Percentiles rank a stretch among this genome's conserved stretches.
These are phyloP conservation scores for Pleurotus eryngii DNA, from an alignment of 768 basidiomycete genomes.

Conservation along the genomic window DNA sequence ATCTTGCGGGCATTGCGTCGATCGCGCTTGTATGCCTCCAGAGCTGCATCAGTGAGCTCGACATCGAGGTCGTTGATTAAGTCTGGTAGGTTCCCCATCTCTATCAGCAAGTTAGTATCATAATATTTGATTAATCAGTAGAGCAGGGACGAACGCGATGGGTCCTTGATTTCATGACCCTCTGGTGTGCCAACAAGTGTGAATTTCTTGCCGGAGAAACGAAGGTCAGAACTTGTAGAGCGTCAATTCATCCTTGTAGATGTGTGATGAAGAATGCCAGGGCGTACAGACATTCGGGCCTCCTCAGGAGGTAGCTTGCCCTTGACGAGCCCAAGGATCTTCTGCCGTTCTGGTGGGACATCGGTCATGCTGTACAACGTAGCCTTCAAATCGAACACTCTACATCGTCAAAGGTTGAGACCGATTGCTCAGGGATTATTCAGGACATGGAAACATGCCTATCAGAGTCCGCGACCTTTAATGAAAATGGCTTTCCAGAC, in stretches of 20 bases:
- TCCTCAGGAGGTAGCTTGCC: conserved; percentile 80
- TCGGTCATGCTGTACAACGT: conserved; percentile 64
- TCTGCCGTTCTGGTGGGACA: conserved; percentile 83
- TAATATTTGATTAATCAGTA: not conserved
- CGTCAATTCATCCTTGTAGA: conserved; percentile 3
- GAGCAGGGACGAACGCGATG: conserved; percentile 42
- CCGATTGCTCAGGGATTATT: too few species aligned
- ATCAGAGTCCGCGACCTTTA: conserved; percentile 76
- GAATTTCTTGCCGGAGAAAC: conserved; percentile 70
- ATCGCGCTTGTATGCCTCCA: conserved; percentile 66
- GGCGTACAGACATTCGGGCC: conserved; percentile 50
- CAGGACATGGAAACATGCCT: conserved; percentile 36
- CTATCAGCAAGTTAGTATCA: conserved; percentile 27
- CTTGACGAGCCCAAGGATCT: conserved; percentile 82
- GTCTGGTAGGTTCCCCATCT: conserved; percentile 63
- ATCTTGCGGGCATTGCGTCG: conserved; percentile 81
- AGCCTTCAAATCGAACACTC: conserved; percentile 79
- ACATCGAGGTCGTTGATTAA: conserved; percentile 81
- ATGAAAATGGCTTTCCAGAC: conserved; percentile 62
- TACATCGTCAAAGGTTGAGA: conserved; percentile 22
- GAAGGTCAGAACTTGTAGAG: conserved; percentile 50
- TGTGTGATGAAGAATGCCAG: not conserved
- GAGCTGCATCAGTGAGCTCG: conserved; percentile 63
- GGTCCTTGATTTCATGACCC: conserved; percentile 83
- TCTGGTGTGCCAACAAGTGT: conserved; percentile 84